phyloP scores from a whole-genome alignment of 768 basidiomycete species.

The Agaricus subrufescens region DNA sequence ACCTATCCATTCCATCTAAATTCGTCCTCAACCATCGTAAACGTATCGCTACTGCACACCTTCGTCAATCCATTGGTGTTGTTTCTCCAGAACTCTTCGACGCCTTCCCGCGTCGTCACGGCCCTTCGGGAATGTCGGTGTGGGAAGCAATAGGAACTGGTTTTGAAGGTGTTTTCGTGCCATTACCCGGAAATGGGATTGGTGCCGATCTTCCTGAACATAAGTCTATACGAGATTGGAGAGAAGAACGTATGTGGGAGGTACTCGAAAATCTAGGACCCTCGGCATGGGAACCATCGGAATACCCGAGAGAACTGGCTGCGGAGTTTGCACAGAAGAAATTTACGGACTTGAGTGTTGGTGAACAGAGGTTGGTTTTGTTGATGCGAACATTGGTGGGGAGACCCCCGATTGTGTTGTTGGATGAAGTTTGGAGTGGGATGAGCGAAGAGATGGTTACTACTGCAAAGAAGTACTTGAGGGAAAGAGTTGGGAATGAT shows the following conservation, averaged over 20 bases:
- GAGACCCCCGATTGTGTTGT: constrained; percentile 65
- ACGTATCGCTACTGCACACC: constrained; percentile 59
- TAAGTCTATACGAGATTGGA: constrained; percentile 27
- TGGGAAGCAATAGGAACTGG: constrained; percentile 85
- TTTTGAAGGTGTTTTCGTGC: constrained; percentile 80
- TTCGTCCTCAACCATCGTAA: constrained; percentile 64
- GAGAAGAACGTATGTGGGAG: constrained; percentile 36
- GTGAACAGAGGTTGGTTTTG: constrained; percentile 77
- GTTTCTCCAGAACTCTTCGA: constrained; percentile 88
- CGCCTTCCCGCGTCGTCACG: constrained; percentile 72
- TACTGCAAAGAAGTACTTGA: constrained; percentile 58
- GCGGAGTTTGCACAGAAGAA: constrained; percentile 35
- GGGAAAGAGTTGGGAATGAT: constrained; percentile 43
- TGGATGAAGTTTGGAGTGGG: constrained; percentile 93
- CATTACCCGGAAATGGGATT: constrained; percentile 39
- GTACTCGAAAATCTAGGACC: constrained; percentile 69
- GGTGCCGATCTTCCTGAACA: constrained; percentile 26
- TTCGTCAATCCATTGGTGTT: constrained; percentile 69
- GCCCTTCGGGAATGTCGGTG: constrained; percentile 50
- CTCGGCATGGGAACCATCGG: constrained; percentile 33
- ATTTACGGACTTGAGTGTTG: constrained; percentile 65
- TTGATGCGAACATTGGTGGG: constrained; percentile 84
- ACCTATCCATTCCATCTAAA: constrained; percentile 41
- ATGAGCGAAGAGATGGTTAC: constrained; percentile 81
- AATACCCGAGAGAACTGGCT: not conserved